A percentile compares a stretch with the other conserved stretches of the same genome.
These are phyloP conservation scores for Boletus tylopilopsis DNA, from an alignment of 768 basidiomycete genomes.

Conservation along the genomic window DNA sequence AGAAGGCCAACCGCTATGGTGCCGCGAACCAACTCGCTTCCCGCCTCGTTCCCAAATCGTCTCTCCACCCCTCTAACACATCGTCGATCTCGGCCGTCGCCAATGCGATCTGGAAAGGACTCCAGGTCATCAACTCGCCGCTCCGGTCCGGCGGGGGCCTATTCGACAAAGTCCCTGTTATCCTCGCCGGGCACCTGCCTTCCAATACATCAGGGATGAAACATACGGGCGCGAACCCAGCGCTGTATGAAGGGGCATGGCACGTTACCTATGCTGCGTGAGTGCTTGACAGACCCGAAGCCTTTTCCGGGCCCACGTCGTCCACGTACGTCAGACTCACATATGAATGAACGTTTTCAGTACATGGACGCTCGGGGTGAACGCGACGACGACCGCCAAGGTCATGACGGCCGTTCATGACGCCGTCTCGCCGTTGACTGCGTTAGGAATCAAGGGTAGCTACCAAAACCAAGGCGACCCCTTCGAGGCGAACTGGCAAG, in stretches of 20 bases:
- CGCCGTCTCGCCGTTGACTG: slow-evolving; percentile 10
- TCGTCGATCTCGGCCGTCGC: slow-evolving; percentile 11
- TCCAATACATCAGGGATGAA: slow-evolving; percentile 4
- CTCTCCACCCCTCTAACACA: slow-evolving; percentile 9
- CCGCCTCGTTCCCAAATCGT: slow-evolving; percentile 17
- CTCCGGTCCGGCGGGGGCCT: background rate
- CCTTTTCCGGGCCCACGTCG: too few species aligned
- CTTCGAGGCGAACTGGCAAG: slow-evolving; percentile 20
- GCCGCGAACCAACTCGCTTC: slow-evolving; percentile 15
- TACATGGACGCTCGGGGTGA: slow-evolving; percentile 12
- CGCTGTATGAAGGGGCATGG: slow-evolving; percentile 11
- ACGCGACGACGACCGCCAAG: background rate
- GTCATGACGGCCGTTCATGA: slow-evolving; percentile 6
- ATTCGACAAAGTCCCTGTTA: background rate
- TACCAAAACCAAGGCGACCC: slow-evolving; percentile 22
- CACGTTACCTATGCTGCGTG: slow-evolving; percentile 12
- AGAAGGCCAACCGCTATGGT: slow-evolving; percentile 11
- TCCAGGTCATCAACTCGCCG: slow-evolving; percentile 10
- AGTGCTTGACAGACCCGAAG: background rate
- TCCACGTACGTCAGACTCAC: too few species aligned
- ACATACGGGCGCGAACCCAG: slow-evolving; percentile 17
- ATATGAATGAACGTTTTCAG: background rate
- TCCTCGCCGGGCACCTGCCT: slow-evolving; percentile 9
- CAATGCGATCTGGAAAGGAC: slow-evolving; percentile 19
- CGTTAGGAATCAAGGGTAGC: slow-evolving; percentile 17